Percentiles rank a stretch among this genome's conserved stretches.
phyloP scores from a whole-genome alignment of 2,329 filamentous ascomycete species.

The Alternaria sp. region DNA sequence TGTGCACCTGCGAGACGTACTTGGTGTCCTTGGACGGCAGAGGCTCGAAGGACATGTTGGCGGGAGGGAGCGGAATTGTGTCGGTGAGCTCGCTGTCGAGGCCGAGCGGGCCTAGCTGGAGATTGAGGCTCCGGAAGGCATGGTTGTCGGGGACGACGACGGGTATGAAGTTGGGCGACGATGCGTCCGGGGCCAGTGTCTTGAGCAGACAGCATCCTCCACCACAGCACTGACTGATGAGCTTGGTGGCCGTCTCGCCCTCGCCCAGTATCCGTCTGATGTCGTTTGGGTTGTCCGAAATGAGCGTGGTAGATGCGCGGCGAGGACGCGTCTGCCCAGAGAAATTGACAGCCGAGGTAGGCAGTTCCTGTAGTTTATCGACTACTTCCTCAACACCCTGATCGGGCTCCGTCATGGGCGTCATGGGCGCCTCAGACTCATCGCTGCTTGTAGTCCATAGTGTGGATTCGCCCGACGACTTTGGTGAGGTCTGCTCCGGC shows the following conservation, averaged over 20 bases:
- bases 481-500: constrained; percentile 45
- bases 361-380: constrained; percentile 50
- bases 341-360: constrained; percentile 43
- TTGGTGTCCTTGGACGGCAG: constrained; percentile 54
- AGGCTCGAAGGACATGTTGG: constrained; percentile 74
- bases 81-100: constrained; percentile 73
- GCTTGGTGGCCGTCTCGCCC: constrained; percentile 61
- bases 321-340: constrained; percentile 52
- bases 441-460: constrained; percentile 51
- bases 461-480: constrained; percentile 51
- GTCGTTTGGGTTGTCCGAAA: constrained; percentile 65
- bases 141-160: constrained; percentile 75
- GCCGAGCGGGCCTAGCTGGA: constrained; percentile 78
- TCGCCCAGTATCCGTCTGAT: constrained; percentile 64
- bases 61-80: constrained; percentile 73
- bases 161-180: constrained; percentile 52
- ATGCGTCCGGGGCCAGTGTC: constrained; percentile 57
- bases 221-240: constrained; percentile 68
- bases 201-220: constrained; percentile 69
- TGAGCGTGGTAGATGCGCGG: constrained; percentile 72
- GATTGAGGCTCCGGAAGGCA: constrained; percentile 78
- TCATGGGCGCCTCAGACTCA: constrained; percentile 51
- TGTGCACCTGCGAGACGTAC: constrained; percentile 53
- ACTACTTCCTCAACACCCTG: constrained; percentile 51
- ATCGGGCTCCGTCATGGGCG: constrained; percentile 52